Evolutionary conservation across 352 stramenopile species (phyloP).

Genomic region (Blastocystis sp.): DNA sequence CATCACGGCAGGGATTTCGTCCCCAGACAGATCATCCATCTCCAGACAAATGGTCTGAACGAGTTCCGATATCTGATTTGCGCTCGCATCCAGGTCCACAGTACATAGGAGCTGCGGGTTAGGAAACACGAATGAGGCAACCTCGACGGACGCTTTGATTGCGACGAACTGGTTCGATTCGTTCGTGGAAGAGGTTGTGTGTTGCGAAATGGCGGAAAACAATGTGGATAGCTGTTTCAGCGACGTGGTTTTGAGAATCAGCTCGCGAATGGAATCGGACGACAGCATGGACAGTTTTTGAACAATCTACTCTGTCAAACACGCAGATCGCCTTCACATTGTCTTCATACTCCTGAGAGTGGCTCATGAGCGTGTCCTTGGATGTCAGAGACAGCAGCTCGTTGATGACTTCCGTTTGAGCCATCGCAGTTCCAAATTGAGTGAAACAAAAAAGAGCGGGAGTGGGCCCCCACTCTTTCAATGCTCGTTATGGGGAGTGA

Average conservation of each 20-base stretch:
- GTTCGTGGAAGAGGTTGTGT: background rate
- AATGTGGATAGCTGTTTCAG: constrained; percentile 31
- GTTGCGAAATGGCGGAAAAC: constrained; percentile 34
- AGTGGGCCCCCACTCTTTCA: too few species aligned
- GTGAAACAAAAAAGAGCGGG: background rate
- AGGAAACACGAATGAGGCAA: background rate
- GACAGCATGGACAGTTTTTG: background rate
- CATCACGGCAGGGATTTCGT: background rate
- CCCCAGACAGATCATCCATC: constrained; percentile 37
- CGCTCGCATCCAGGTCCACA: background rate
- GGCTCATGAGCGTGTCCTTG: background rate
- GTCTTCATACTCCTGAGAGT: background rate
- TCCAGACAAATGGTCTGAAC: constrained; percentile 50
- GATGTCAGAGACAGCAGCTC: background rate
- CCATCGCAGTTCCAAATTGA: background rate
- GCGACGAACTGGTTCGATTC: constrained; percentile 25
- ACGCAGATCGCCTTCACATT: background rate
- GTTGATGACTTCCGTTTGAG: background rate
- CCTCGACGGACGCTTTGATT: constrained; percentile 30
- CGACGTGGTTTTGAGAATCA: constrained; percentile 30
- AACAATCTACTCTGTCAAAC: background rate
- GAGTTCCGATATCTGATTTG: constrained; percentile 33
- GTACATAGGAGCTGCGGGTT: constrained; percentile 18
- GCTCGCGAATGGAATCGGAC: background rate
- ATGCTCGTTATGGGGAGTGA: too few species aligned